phyloP scores from a whole-genome alignment of 2,329 filamentous ascomycete genomes.

The Coniochaeta sp. region DNA sequence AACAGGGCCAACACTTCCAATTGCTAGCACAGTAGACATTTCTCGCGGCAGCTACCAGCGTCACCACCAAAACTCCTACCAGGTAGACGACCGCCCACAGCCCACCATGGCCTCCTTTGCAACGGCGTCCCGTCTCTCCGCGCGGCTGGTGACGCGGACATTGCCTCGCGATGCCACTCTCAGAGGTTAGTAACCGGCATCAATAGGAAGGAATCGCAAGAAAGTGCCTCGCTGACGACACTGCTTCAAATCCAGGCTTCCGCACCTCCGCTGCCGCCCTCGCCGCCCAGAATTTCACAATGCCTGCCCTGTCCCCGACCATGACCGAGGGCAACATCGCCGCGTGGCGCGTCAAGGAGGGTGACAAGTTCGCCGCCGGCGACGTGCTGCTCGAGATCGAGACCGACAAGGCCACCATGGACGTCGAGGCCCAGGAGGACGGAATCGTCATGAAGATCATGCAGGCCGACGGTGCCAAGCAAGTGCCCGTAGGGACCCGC shows the following conservation, averaged over 20 bases:
- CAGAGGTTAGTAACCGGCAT: slow-evolving; percentile 40
- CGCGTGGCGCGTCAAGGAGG: slow-evolving; percentile 80
- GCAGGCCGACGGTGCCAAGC: slow-evolving; percentile 65
- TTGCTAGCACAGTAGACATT: too few species aligned
- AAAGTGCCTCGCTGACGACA: slow-evolving; percentile 4
- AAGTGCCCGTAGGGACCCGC: slow-evolving; percentile 67
- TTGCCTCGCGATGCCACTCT: slow-evolving; percentile 44
- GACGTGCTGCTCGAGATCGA: slow-evolving; percentile 89
- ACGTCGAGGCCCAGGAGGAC: slow-evolving; percentile 88
- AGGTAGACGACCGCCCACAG: slow-evolving; percentile 7
- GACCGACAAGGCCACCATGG: slow-evolving; percentile 92
- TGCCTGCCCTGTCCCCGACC: slow-evolving; percentile 85
- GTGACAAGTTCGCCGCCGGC: slow-evolving; percentile 72
- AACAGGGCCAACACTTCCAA: neutral
- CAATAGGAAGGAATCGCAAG: neutral
- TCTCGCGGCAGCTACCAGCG: neutral
- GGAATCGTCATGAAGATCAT: slow-evolving; percentile 80
- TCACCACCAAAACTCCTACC: neutral
- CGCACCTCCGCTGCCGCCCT: slow-evolving; percentile 53
- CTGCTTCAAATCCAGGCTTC: slow-evolving; percentile 44
- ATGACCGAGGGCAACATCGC: slow-evolving; percentile 93
- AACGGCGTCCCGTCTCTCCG: slow-evolving; percentile 56
- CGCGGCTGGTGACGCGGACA: slow-evolving; percentile 48
- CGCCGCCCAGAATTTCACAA: slow-evolving; percentile 80
- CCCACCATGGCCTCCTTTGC: slow-evolving; percentile 60